Percentiles rank a stretch among this genome's conserved stretches.
Conservation (phyloP, 1,284 basidiomycete species). For the Phlebopus sp. region DNA sequence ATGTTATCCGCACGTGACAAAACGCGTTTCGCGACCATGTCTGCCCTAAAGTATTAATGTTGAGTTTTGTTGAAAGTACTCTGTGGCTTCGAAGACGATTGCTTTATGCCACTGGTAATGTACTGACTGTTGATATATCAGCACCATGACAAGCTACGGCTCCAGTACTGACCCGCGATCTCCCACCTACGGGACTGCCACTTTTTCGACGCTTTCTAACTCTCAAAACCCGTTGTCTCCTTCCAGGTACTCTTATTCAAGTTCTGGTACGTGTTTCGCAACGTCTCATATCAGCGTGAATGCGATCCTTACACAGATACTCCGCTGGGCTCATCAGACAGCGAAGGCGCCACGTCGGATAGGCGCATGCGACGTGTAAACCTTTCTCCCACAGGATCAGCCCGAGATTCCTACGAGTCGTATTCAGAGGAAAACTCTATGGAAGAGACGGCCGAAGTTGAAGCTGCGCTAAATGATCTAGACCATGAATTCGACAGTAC, state of each 20-base stretch:
- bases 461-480: slow-evolving; percentile 59
- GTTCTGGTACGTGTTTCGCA: slow-evolving; percentile 30
- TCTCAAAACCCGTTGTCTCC: slow-evolving; percentile 44
- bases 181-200: slow-evolving; percentile 49
- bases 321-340: slow-evolving; percentile 37
- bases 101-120: slow-evolving; percentile 17
- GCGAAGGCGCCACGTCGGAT: slow-evolving; percentile 37
- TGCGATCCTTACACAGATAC: slow-evolving; percentile 23
- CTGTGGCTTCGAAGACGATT: slow-evolving; percentile 4
- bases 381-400: slow-evolving; percentile 38
- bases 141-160: slow-evolving; percentile 32
- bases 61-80: slow-evolving; percentile 20
- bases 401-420: slow-evolving; percentile 31
- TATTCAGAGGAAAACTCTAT: slow-evolving; percentile 46
- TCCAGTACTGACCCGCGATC: slow-evolving; percentile 41
- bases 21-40: slow-evolving; percentile 31
- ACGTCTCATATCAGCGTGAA: not conserved
- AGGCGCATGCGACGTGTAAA: slow-evolving; percentile 40
- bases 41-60: slow-evolving; percentile 34
- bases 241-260: slow-evolving; percentile 40
- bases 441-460: slow-evolving; percentile 55
- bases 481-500: slow-evolving; percentile 64
- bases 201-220: slow-evolving; percentile 45
- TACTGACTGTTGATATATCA: slow-evolving; percentile 23
- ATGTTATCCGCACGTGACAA: slow-evolving; percentile 26